phyloP scores from a whole-genome alignment of 192 early-diverging fungal species.

The Cladochytrium replicatum region DNA sequence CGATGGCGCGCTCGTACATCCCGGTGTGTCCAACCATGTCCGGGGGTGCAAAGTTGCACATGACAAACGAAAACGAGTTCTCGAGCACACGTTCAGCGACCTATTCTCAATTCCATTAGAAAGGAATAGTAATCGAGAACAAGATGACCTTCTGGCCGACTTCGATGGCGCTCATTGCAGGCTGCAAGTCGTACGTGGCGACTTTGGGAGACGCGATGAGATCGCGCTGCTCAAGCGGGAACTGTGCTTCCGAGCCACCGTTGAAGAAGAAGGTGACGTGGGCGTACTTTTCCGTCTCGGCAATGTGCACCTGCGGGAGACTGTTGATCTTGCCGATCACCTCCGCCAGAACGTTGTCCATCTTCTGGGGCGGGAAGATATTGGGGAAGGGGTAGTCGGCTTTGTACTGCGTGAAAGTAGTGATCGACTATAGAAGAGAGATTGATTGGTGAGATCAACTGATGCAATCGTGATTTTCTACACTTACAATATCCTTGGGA shows the following conservation, averaged over 20 bases:
- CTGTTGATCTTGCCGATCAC: conserved; percentile 83
- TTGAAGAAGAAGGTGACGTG: conserved; percentile 99
- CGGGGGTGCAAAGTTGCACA: conserved; percentile 99
- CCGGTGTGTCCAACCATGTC: conserved; percentile 92
- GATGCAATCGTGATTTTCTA: no score
- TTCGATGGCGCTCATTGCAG: conserved; percentile 84
- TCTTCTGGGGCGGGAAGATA: conserved; percentile 92
- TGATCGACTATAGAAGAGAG: conserved; percentile 67
- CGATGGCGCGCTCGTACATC: conserved; percentile 78
- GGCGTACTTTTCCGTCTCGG: conserved; percentile 99
- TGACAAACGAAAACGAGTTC: conserved; percentile 83
- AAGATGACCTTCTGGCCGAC: conserved; percentile 67
- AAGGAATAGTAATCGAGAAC: no score
- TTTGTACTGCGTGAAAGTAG: conserved; percentile 98
- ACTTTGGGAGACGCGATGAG: conserved; percentile 89
- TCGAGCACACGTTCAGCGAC: conserved; percentile 67
- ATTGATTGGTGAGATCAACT: conserved; percentile 2
- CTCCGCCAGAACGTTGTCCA: conserved; percentile 97
- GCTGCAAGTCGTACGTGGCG: conserved; percentile 94
- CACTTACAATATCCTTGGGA: conserved; percentile 61
- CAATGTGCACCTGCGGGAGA: conserved; percentile 90
- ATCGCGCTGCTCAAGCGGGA: conserved; percentile 75
- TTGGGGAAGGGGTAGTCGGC: conserved; percentile 89
- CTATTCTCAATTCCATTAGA: no score
- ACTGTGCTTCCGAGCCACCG: conserved; percentile 92